A percentile compares a stretch with the other conserved stretches of the same genome.
phyloP scores from a whole-genome alignment of 148 eudicot species.

The Bassia scoparia region DNA sequence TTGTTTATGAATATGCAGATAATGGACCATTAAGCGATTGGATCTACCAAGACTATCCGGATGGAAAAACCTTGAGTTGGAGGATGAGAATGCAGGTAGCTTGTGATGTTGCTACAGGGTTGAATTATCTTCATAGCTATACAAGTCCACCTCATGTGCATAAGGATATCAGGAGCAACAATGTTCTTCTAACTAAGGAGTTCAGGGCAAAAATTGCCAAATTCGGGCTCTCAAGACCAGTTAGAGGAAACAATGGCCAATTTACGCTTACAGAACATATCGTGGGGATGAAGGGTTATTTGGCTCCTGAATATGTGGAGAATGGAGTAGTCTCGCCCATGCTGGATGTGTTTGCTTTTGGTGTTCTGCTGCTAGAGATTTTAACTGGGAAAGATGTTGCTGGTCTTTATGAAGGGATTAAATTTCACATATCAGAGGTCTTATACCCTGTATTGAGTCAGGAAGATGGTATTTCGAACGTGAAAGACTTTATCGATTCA shows the following conservation, averaged over 20 bases:
- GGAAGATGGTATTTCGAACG: slow-evolving; percentile 10
- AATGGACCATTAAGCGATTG: slow-evolving; percentile 64
- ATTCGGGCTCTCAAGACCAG: slow-evolving; percentile 50
- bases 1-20: slow-evolving; percentile 60
- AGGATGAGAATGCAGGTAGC: slow-evolving; percentile 53
- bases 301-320: slow-evolving; percentile 76
- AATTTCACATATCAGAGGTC: slow-evolving; percentile 41
- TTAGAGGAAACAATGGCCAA: slow-evolving; percentile 34
- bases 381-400: slow-evolving; percentile 60
- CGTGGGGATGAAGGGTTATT: slow-evolving; percentile 50
- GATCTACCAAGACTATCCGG: slow-evolving; percentile 33
- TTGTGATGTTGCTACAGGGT: slow-evolving; percentile 64
- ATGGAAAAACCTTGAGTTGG: slow-evolving; percentile 44
- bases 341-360: slow-evolving; percentile 78
- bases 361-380: slow-evolving; percentile 65
- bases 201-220: slow-evolving; percentile 68
- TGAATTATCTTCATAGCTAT: slow-evolving; percentile 65
- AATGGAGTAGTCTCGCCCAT: slow-evolving; percentile 54
- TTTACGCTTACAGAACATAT: slow-evolving; percentile 42
- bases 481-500: slow-evolving; percentile 44
- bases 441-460: slow-evolving; percentile 31
- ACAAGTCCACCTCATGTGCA: slow-evolving; percentile 69
- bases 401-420: slow-evolving; percentile 34
- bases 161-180: slow-evolving; percentile 57
- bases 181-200: slow-evolving; percentile 44